A percentile compares a stretch with the other conserved stretches of the same genome.
Evolutionary conservation across 1,139 yeast genomes (phyloP).

Genomic region (Yamadazyma kanchanaburiensis): DNA sequence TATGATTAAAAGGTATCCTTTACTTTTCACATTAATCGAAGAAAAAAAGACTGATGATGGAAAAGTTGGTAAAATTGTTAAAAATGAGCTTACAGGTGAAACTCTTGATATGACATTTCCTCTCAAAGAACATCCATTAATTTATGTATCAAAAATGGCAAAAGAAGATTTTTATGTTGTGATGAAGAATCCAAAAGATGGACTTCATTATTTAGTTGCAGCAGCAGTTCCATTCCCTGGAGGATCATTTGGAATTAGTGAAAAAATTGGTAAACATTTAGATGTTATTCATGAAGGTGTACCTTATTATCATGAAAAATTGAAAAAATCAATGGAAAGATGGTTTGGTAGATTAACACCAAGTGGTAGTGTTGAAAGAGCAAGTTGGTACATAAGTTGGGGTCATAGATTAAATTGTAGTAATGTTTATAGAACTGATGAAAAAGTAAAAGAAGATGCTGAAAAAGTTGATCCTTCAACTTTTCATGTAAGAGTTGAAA

Average conservation of each 20-base stretch:
- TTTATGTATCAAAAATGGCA: slow-evolving; percentile 64
- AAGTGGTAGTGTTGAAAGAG: slow-evolving; percentile 64
- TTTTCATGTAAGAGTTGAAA: slow-evolving; percentile 58
- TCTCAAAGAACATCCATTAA: slow-evolving; percentile 59
- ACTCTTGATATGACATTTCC: slow-evolving; percentile 57
- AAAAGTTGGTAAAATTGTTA: slow-evolving; percentile 44
- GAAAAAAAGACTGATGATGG: slow-evolving; percentile 19
- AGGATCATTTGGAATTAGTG: slow-evolving; percentile 61
- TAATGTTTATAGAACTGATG: slow-evolving; percentile 47
- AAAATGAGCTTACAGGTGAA: slow-evolving; percentile 62
- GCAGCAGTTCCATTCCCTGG: slow-evolving; percentile 82
- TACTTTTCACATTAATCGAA: slow-evolving; percentile 52
- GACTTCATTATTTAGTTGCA: slow-evolving; percentile 60
- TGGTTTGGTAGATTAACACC: slow-evolving; percentile 65
- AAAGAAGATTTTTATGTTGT: slow-evolving; percentile 73
- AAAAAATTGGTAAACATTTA: slow-evolving; percentile 57
- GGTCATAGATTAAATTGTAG: slow-evolving; percentile 60
- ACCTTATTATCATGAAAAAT: slow-evolving; percentile 66
- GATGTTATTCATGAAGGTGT: slow-evolving; percentile 69
- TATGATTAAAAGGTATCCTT: slow-evolving; percentile 59
- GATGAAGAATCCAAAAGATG: slow-evolving; percentile 50
- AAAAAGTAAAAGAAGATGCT: slow-evolving; percentile 29
- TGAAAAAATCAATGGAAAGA: slow-evolving; percentile 70
- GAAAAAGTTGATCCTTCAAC: slow-evolving; percentile 36
- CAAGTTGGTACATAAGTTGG: slow-evolving; percentile 74